Conservation (phyloP, 2,329 filamentous ascomycete species). For the Diaporthe eres region DNA sequence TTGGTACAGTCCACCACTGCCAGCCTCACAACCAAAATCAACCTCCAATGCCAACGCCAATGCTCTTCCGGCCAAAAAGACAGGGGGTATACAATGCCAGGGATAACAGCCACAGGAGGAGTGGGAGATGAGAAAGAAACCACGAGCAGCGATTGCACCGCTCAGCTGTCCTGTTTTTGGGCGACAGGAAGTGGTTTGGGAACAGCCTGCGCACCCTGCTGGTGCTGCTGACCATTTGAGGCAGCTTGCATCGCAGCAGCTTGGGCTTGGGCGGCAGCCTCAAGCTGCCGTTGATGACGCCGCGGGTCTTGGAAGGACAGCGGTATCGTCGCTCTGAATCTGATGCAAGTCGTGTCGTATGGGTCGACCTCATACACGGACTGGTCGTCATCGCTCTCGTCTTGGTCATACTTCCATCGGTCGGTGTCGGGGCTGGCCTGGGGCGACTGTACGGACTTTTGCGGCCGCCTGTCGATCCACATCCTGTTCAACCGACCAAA, state of each 20-base stretch:
- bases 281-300: slow-evolving; percentile 55
- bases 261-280: slow-evolving; percentile 47
- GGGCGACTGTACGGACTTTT: slow-evolving; percentile 63
- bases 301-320: slow-evolving; percentile 51
- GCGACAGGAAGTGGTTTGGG: slow-evolving; percentile 41
- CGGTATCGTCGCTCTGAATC: slow-evolving; percentile 72
- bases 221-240: slow-evolving; percentile 42
- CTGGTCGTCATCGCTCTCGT: slow-evolving; percentile 85
- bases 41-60: slow-evolving; percentile 39
- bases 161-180: slow-evolving; percentile 38
- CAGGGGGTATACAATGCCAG: slow-evolving; percentile 39
- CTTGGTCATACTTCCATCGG: slow-evolving; percentile 89
- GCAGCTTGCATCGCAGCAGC: slow-evolving; percentile 40
- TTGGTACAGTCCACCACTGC: slow-evolving; percentile 23
- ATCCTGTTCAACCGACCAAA: slow-evolving; percentile 87
- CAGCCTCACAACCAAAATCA: slow-evolving; percentile 23
- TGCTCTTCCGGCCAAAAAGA: slow-evolving; percentile 36
- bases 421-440: slow-evolving; percentile 67
- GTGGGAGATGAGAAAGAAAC: slow-evolving; percentile 17
- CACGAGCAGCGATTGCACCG: background rate
- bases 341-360: slow-evolving; percentile 71
- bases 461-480: slow-evolving; percentile 87
- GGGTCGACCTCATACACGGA: slow-evolving; percentile 83
- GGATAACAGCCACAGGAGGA: slow-evolving; percentile 22
- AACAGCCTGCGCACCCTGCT: slow-evolving; percentile 38